Conservation (phyloP, 2,329 filamentous ascomycete species). For the Calonectria naviculata region DNA sequence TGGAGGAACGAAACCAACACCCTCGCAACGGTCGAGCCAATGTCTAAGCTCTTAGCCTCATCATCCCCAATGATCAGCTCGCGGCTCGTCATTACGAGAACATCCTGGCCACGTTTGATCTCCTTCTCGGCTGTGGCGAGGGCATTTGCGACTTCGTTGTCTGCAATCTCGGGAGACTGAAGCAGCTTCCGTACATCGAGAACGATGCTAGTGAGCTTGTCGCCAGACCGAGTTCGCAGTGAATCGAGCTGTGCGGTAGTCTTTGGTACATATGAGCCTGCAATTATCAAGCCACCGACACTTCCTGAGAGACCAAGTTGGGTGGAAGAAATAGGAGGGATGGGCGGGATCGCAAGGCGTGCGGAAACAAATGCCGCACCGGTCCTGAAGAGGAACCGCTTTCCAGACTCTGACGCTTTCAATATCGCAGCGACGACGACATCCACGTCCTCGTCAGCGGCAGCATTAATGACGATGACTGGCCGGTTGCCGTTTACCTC, state of each 20-base stretch:
- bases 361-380: slow-evolving; percentile 58
- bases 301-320: slow-evolving; percentile 52
- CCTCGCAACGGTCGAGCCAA: slow-evolving; percentile 62
- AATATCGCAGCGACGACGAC: slow-evolving; percentile 63
- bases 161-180: slow-evolving; percentile 44
- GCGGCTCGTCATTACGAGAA: slow-evolving; percentile 69
- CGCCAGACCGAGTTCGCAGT: slow-evolving; percentile 50
- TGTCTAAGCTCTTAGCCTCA: slow-evolving; percentile 62
- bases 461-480: slow-evolving; percentile 64
- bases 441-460: slow-evolving; percentile 65
- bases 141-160: slow-evolving; percentile 44
- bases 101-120: slow-evolving; percentile 60
- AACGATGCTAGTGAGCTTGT: slow-evolving; percentile 56
- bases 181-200: slow-evolving; percentile 62
- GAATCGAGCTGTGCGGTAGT: slow-evolving; percentile 65
- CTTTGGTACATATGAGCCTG: slow-evolving; percentile 69
- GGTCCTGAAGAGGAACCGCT: slow-evolving; percentile 52
- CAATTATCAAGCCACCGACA: slow-evolving; percentile 64
- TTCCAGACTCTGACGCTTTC: slow-evolving; percentile 43
- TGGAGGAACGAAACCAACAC: slow-evolving; percentile 62
- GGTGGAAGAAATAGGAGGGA: slow-evolving; percentile 59
- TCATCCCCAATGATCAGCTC: slow-evolving; percentile 59
- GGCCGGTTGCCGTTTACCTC: slow-evolving; percentile 39
- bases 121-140: slow-evolving; percentile 49
- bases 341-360: slow-evolving; percentile 61